These are phyloP conservation scores for Chalaropsis thielavioides DNA, from an alignment of 2,329 filamentous ascomycete genomes.

Conservation along the genomic window DNA sequence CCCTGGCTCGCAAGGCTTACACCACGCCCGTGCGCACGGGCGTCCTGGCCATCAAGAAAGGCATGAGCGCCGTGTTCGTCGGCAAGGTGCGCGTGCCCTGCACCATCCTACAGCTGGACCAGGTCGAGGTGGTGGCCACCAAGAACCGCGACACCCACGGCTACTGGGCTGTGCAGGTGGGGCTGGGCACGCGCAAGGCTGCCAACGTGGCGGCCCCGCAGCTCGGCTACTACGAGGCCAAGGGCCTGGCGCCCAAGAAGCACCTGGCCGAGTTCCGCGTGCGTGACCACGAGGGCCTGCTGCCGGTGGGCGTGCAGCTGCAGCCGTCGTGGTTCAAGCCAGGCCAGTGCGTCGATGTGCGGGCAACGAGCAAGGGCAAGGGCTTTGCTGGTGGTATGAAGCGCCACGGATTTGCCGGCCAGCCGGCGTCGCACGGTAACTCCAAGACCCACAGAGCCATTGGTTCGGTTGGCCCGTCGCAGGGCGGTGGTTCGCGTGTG, in stretches of 20 bases:
- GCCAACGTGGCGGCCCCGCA: slow-evolving; percentile 67
- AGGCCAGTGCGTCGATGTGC: slow-evolving; percentile 81
- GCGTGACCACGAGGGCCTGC: slow-evolving; percentile 53
- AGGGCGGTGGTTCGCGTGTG: slow-evolving; percentile 85
- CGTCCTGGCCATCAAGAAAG: slow-evolving; percentile 76
- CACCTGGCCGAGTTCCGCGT: slow-evolving; percentile 81
- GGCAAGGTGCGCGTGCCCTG: slow-evolving; percentile 65
- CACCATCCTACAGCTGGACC: slow-evolving; percentile 86
- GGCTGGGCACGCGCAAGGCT: slow-evolving; percentile 57
- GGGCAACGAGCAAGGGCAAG: slow-evolving; percentile 67
- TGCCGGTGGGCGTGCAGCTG: slow-evolving; percentile 61
- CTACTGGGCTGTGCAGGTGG: slow-evolving; percentile 89
- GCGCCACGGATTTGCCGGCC: slow-evolving; percentile 75
- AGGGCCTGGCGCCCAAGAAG: slow-evolving; percentile 70
- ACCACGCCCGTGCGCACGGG: slow-evolving; percentile 59
- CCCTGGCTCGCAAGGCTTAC: slow-evolving; percentile 42
- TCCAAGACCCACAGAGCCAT: slow-evolving; percentile 86
- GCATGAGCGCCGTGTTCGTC: slow-evolving; percentile 87
- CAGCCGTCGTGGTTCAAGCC: slow-evolving; percentile 80
- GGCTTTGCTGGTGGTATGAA: slow-evolving; percentile 98
- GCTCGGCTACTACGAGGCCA: slow-evolving; percentile 75
- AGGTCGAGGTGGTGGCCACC: slow-evolving; percentile 75
- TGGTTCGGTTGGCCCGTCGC: slow-evolving; percentile 76
- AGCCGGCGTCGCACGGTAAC: slow-evolving; percentile 87
- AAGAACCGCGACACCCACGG: slow-evolving; percentile 72